Base-by-base conservation (phyloP, 768 basidiomycete species). In the Glaciozyma antarctica region DNA sequence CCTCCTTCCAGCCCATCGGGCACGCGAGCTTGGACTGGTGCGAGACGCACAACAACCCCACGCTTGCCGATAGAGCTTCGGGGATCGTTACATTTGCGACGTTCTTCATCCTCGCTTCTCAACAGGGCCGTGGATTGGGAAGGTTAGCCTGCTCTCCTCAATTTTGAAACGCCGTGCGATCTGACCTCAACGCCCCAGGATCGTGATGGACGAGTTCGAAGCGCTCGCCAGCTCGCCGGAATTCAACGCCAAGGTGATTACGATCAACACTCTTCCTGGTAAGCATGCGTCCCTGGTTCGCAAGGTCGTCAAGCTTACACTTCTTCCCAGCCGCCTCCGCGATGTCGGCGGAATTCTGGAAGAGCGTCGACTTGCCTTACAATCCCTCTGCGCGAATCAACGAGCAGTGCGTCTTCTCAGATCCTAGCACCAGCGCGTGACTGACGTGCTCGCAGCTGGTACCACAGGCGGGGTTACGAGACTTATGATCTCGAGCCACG, bases 171-270 rank as follows among this genome's bases (percentile, higher is more conserved):
- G 24, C 16, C 24, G 24, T 3, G 10, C 32, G 41, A 22, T 5
- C 16, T n/a, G 44, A 21, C 16, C 22, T 12, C 16, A 12, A 16
- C 28, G 0, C 5, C 21, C 22, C 60, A 68, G 67, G 17, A 7
- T 56, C 38, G 67, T 68, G 21, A 68, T 68, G 67, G 30, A 45
- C 9, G 60, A 51, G 52, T 58, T 62, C 32, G 67, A 68, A 47
- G 9, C 3, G 5, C 51, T 51, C 32, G 63, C 67, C 10, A 19
- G 15, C 2, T 10, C 22, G 9, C 41, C 52, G 9, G 49, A 58
- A 7, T 10, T 59, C 1, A 22, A 32, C n/a, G 67, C 63, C 1
- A 32, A 17, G 8, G 16, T n/a, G 13, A 52, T 68, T 12, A 68
- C 67, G 1, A 63, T 68, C 26, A 68, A 62, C 60, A 68, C 67